phyloP scores from a whole-genome alignment of 2,329 filamentous ascomycete genomes.

The Aspergillus transmontanensis region DNA sequence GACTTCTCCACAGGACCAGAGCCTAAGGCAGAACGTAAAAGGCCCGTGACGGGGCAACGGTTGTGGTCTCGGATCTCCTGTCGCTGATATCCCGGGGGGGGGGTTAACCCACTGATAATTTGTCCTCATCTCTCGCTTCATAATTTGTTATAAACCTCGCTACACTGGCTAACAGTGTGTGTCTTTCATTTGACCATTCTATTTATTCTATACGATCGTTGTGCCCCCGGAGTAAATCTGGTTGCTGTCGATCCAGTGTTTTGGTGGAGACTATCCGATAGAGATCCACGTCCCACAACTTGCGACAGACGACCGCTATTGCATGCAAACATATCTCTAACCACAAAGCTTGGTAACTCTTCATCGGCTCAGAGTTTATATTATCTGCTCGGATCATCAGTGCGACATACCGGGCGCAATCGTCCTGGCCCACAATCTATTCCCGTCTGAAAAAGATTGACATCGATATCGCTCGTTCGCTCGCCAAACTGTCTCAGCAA shows the following conservation, averaged over 20 bases:
- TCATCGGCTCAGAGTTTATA: not conserved
- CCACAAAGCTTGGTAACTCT: not conserved
- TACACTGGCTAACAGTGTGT: not conserved
- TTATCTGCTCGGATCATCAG: not conserved
- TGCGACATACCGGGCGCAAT: not conserved
- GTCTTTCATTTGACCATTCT: conserved; percentile 1
- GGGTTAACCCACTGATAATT: not conserved
- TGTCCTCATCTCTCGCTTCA: not conserved
- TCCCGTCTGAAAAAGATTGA: not conserved
- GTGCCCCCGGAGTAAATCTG: conserved; percentile 2
- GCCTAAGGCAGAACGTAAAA: not conserved
- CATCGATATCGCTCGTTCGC: not conserved
- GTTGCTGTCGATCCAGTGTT: conserved; percentile 17
- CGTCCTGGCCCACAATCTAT: not conserved
- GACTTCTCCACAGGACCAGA: not conserved
- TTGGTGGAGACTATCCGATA: conserved; percentile 20
- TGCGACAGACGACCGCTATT: conserved; percentile 7
- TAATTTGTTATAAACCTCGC: not conserved
- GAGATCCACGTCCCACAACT: conserved; percentile 15
- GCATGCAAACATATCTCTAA: not conserved
- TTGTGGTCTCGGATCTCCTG: not conserved
- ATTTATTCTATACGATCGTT: conserved; percentile 4
- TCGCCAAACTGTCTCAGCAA: not conserved
- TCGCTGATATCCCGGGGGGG: not conserved
- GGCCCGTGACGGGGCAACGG: not conserved